A percentile compares a stretch with the other conserved stretches of the same genome.
phyloP scores from a whole-genome alignment of 2,329 filamentous ascomycete genomes.

The Juglanconis juglandina region DNA sequence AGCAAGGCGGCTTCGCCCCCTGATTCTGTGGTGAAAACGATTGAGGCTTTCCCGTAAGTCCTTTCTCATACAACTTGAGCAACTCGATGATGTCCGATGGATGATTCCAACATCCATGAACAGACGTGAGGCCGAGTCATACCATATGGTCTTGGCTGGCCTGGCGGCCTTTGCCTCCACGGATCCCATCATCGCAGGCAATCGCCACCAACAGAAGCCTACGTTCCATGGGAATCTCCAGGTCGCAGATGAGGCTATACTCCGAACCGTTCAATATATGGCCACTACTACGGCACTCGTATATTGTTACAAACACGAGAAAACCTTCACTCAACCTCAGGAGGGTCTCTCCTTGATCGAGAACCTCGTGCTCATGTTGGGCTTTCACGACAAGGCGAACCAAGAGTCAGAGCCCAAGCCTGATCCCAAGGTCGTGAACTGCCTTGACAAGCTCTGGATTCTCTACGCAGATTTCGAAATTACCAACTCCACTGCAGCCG shows the following conservation, averaged over 20 bases:
- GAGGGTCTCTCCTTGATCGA: constrained; percentile 46
- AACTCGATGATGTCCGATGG: neutral
- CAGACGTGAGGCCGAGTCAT: neutral
- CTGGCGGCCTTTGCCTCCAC: neutral
- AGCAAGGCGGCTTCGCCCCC: constrained; percentile 47
- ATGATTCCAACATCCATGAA: neutral
- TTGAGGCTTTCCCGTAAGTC: constrained; percentile 47
- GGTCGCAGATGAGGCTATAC: neutral
- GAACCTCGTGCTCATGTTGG: constrained; percentile 53
- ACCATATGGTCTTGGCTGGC: neutral
- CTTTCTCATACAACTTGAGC: constrained; percentile 31
- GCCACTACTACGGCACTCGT: constrained; percentile 43
- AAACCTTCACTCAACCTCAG: constrained; percentile 42
- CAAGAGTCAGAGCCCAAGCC: constrained; percentile 33
- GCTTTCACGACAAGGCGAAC: constrained; percentile 42
- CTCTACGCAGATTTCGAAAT: constrained; percentile 58
- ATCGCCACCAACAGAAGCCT: neutral
- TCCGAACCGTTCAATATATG: constrained; percentile 46
- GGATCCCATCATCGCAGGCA: neutral
- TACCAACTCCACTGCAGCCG: constrained; percentile 53
- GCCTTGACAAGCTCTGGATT: constrained; percentile 51
- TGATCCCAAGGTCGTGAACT: constrained; percentile 45
- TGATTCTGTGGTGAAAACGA: constrained; percentile 47
- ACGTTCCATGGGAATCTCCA: neutral
- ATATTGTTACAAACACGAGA: constrained; percentile 17